Base-by-base conservation (phyloP, 495 filamentous ascomycete species). In the Talaromyces borbonicus region DNA sequence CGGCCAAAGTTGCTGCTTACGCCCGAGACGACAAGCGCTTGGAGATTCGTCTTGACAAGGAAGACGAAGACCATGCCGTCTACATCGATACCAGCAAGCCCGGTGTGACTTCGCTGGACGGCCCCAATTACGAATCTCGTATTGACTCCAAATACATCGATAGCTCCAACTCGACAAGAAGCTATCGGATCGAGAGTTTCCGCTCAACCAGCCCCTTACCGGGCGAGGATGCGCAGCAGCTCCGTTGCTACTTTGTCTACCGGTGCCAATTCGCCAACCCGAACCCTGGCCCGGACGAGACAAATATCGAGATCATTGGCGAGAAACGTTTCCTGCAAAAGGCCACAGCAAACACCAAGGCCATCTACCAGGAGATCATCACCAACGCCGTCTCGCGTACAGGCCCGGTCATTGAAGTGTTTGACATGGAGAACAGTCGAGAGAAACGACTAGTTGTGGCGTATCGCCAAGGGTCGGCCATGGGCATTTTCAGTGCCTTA, bases 211-310 rank as follows among this genome's bases (percentile, higher is more conserved):
- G 74, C 42, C 61, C 73, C 16, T 69, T 83, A n/a, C 88, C 87
- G 2, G 84, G 84, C 8, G 80, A 84, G 47, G 54, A 68, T 43
- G 82, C 87, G 58, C 79, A 88, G 41, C 84, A 90, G 46, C 72
- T 98, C 32, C 85, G 92, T 46, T 98, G 92, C 68, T 98, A 98
- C 69, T 98, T 98, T 58, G 88, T 97, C 45, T 98, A 98, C 65
- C 84, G 95, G 65, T 95, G 90, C 61, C 75, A 83, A 54, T 98
- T 96, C 58, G 83, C 80, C 52, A 83, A 87, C 52, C 80, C 87
- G 23, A 74, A 72, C 52, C 77, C 79, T 0, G 66, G 67, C 19
- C 78, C 79, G 2, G 75, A 80, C 37, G 93, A 96, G 75, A 95
- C 87, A 11, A 79, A 87, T 52, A 78, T 98, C 50, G 84, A 95